Conservation (phyloP, 768 basidiomycete species). For the Leccinum disarticulatum region DNA sequence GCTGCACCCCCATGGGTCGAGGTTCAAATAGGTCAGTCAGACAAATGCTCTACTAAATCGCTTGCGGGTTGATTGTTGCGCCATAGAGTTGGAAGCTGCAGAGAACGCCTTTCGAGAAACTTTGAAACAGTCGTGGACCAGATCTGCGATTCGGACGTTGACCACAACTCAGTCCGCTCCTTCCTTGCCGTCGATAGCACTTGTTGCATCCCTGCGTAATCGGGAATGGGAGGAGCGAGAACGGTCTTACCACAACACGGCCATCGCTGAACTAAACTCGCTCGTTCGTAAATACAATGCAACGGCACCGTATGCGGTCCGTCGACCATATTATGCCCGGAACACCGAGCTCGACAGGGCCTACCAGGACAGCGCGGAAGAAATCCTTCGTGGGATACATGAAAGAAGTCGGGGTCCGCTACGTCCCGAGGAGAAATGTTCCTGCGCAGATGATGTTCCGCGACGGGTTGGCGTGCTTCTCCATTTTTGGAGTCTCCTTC, state of each 20-base stretch:
- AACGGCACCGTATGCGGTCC: conserved; percentile 75
- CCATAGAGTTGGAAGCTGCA: conserved; percentile 64
- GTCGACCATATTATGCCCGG: conserved; percentile 58
- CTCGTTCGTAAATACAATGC: conserved; percentile 79
- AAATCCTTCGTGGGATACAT: conserved; percentile 45
- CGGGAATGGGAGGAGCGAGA: conserved; percentile 71
- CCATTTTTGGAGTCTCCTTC: conserved; percentile 30
- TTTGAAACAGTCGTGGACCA: conserved; percentile 68
- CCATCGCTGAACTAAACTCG: conserved; percentile 69
- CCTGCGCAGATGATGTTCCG: conserved; percentile 6
- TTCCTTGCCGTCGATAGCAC: conserved; percentile 37
- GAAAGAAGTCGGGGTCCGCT: conserved; percentile 20
- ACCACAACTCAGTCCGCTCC: conserved; percentile 43
- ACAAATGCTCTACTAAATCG: not conserved
- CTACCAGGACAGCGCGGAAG: conserved; percentile 51
- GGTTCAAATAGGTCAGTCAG: conserved; percentile 61
- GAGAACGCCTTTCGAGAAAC: conserved; percentile 61
- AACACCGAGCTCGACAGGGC: conserved; percentile 56
- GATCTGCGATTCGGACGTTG: conserved; percentile 66
- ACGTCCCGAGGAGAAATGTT: conserved; percentile 5
- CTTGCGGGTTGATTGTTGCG: conserved; percentile 2
- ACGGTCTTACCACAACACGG: conserved; percentile 62
- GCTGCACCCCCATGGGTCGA: conserved; percentile 87
- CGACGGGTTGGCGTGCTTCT: conserved; percentile 6
- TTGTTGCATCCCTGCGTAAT: conserved; percentile 54